Percentiles rank a stretch among this genome's conserved stretches.
Conservation (phyloP, 192 early-diverging fungal species). For the Chytriomyces sp. region DNA sequence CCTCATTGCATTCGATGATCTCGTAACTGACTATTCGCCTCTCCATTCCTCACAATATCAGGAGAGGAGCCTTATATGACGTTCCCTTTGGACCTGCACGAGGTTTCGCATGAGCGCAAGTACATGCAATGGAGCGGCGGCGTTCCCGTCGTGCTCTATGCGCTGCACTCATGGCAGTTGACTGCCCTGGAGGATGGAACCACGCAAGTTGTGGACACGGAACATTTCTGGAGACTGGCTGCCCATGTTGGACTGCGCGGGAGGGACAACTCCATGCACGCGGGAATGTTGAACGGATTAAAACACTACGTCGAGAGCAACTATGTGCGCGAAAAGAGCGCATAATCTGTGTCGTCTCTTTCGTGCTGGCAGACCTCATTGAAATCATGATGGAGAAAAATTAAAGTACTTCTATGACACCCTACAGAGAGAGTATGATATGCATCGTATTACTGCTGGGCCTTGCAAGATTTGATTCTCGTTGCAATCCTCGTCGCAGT, state of each 20-base stretch:
- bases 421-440: neutral
- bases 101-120: neutral
- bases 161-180: conserved; percentile 9
- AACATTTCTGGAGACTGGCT: conserved; percentile 7
- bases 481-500: too few relatives aligned
- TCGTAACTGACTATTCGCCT: too few relatives aligned
- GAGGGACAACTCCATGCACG: neutral
- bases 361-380: too few relatives aligned
- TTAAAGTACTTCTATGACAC: neutral
- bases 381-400: neutral
- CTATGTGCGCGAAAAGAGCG: neutral
- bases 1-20: too few relatives aligned
- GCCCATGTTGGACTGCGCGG: neutral
- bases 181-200: neutral
- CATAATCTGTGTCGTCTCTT: too few relatives aligned
- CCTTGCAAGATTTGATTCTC: too few relatives aligned
- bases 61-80: neutral
- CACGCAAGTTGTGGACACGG: conserved; percentile 1
- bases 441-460: too few relatives aligned
- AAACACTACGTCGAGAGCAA: conserved; percentile 8
- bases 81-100: neutral
- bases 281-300: neutral
- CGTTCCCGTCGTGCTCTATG: neutral
- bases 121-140: conserved; percentile 12
- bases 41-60: neutral